phyloP scores from a whole-genome alignment of 2,329 filamentous ascomycete genomes.

The Nemania sp. region DNA sequence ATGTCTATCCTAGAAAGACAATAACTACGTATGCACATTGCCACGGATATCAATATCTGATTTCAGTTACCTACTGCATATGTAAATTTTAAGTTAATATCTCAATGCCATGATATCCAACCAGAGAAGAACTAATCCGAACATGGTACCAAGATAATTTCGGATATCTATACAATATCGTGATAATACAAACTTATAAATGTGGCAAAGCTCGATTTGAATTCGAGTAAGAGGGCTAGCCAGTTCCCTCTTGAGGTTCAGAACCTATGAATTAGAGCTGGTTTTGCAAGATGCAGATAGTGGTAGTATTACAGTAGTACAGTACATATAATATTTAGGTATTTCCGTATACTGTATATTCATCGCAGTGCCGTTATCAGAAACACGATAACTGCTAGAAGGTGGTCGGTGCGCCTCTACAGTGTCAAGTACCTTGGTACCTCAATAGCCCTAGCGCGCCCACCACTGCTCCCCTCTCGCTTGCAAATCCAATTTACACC shows the following conservation, averaged over 20 bases:
- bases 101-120: neutral
- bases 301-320: neutral
- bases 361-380: neutral
- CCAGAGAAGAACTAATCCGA: too few species aligned
- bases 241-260: too few species aligned
- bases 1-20: neutral
- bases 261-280: too few species aligned
- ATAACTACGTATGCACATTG: too few species aligned
- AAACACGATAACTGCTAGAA: neutral
- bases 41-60: too few species aligned
- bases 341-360: neutral
- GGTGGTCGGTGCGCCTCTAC: slow-evolving; percentile 5
- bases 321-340: neutral
- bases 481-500: slow-evolving; percentile 40
- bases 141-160: too few species aligned
- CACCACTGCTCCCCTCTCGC: slow-evolving; percentile 40
- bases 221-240: too few species aligned
- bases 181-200: too few species aligned
- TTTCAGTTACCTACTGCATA: too few species aligned
- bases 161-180: too few species aligned
- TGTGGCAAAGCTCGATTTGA: too few species aligned
- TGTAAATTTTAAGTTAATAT: neutral
- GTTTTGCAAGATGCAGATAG: too few species aligned
- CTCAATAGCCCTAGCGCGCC: slow-evolving; percentile 40
- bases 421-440: slow-evolving; percentile 10